Base-by-base conservation (phyloP, 2,329 filamentous ascomycete species). In the Calonectria naviculata region DNA sequence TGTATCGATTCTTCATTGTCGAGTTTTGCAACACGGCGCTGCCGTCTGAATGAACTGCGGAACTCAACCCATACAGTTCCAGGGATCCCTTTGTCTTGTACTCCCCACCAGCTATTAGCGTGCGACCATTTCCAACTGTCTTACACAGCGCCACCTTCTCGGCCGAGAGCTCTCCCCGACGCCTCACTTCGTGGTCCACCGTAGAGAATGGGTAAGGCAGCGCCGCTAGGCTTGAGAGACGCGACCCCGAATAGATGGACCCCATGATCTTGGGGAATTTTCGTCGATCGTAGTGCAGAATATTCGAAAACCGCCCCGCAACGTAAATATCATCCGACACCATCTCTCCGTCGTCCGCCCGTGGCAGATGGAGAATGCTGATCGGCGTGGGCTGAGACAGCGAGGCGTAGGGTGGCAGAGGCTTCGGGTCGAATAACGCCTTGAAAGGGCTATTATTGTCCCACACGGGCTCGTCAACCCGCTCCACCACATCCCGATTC, bases 51-150 rank as follows among this genome's bases (percentile, higher is more conserved):
- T 77, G 75, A 26, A 73, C 78, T 70, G 66, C 78, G 49, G 74
- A 80, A 47, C 74, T 83, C 28, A 94, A 83, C 17, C 91, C 91
- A 81, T 97, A 98, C n/a, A 98, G 85, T 79, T 98, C 96, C 2
- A 98, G 86, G 0, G 93, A 95, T 0, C 96, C 96, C 81, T 97
- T 95, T 36, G 93, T 94, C 76, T 97, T 97, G 84, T 98, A 98
- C 80, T 96, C 94, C 6, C 95, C 96, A 44, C 93, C 94, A 3
- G 95, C 94, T 63, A 98, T 89, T 29, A 98, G 83, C 0, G 93
- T 95, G 54, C 92, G 87, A 0, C 92, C 89, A 15, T 82, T 88
- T 0, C 83, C 77, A 0, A 81, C 80, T n/a, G 78, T 83, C 75
- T 92, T 92, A n/a, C 87, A 87, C 21, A 85, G 83, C 73, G 81